Evolutionary conservation across 352 stramenopile species (phyloP), one percentile per base, ranked within the genome.

Genomic region (Phytopythium helicoides): DNA sequence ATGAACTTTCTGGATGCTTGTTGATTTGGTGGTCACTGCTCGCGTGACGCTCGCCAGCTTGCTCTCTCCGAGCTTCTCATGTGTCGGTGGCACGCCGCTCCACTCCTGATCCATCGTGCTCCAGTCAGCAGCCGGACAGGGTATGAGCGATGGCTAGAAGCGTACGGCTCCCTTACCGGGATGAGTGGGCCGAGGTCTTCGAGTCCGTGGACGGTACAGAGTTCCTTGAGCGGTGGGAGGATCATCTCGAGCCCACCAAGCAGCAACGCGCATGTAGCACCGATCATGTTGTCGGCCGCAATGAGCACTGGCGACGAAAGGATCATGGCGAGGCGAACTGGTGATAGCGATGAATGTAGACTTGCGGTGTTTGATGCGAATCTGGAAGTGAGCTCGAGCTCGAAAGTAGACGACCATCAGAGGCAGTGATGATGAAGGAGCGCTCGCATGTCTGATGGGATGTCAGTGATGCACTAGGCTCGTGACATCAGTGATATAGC

Each of bases 101-200:
- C 46, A 52, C 33, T 52, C 46, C 46, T 52, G 0, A 37, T 11
- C n/a, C 16, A 26, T 26, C 12, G 31, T 12, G 11, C 2, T 3
- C 5, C 14, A 2, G 46, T 52, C 12, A 52, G 31, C 14, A n/a
- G 1, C 4, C 2, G 33, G 8, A 18, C 6, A 19, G 28, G 11
- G 9, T 8, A 15, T 16, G 25, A 40, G 9, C 12, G 15, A 3
- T 18, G 25, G 7, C 23, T 35, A 33, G 10, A 19, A 0, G 16
- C 16, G n/a, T 18, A n/a, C 7, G 6, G 1, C 25, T 15, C 18
- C 18, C 46, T 21, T 52, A 52, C 46, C 46, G 46, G 46, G 18
- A 52, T 33, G 46, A 52, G 31, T 9, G 46, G 46, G 9, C 46
- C 46, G 33, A 52, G 46, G 46, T 52, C 46, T 21, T 52, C 46